phyloP scores from a whole-genome alignment of 2,329 filamentous ascomycete species.

The Pseudogymnoascus sp. region DNA sequence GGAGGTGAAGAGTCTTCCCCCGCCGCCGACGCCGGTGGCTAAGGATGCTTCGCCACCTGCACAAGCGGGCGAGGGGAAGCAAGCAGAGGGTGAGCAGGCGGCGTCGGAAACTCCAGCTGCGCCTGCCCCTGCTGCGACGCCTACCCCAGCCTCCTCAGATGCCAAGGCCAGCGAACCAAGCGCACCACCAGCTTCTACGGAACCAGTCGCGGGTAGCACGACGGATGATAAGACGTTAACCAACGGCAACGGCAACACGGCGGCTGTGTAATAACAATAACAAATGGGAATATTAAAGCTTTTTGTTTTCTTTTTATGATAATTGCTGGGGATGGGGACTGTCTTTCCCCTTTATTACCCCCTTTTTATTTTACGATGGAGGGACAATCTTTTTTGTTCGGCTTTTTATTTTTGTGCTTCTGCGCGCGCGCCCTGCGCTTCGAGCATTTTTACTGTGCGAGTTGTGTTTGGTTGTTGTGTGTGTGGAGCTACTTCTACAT shows the following conservation, averaged over 20 bases:
- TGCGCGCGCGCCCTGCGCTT: background rate
- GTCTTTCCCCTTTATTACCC: background rate
- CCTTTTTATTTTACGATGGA: background rate
- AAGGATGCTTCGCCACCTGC: background rate
- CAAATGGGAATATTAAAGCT: background rate
- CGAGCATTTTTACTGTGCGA: background rate
- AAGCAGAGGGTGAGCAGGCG: background rate
- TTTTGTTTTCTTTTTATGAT: background rate
- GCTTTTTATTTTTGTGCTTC: background rate
- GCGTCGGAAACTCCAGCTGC: background rate
- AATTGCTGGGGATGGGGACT: background rate
- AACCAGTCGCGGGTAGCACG: background rate
- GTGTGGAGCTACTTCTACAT: background rate
- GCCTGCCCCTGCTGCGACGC: background rate
- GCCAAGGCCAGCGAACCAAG: background rate
- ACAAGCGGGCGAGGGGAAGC: background rate
- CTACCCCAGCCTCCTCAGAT: background rate
- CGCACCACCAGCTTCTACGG: background rate
- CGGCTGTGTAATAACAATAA: conserved; percentile 1
- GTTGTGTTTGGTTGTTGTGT: background rate
- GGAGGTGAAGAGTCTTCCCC: background rate
- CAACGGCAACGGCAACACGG: background rate
- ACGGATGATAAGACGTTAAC: background rate
- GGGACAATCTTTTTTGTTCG: background rate
- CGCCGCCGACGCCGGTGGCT: background rate